phyloP scores from a whole-genome alignment of 139 green algal genomes.

The Coelastrella sp. region DNA sequence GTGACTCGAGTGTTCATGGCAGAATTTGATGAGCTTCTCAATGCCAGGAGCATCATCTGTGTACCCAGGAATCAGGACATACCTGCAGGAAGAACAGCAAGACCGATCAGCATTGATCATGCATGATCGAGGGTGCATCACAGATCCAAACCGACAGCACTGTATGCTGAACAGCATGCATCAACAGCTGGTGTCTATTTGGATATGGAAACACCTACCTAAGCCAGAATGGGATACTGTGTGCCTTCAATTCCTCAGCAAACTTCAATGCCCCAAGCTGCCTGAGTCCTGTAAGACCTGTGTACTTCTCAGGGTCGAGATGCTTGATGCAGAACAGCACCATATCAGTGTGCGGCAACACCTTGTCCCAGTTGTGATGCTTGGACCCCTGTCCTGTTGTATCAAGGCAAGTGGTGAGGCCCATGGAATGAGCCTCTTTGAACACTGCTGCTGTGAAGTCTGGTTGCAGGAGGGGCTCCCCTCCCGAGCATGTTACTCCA shows the following conservation, averaged over 20 bases:
- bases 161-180: background rate
- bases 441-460: constrained; percentile 56
- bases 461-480: constrained; percentile 78
- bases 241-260: constrained; percentile 61
- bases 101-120: too few species aligned
- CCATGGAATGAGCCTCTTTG: constrained; percentile 68
- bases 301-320: constrained; percentile 59
- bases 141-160: too few species aligned
- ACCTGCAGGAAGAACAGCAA: constrained; percentile 11
- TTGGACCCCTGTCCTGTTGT: constrained; percentile 77
- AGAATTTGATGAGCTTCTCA: constrained; percentile 12
- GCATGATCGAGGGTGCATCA: too few species aligned
- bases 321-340: constrained; percentile 81
- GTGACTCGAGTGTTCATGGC: constrained; percentile 24
- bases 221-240: constrained; percentile 67
- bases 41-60: constrained; percentile 25
- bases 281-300: constrained; percentile 54
- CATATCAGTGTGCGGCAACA: constrained; percentile 77
- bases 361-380: constrained; percentile 60
- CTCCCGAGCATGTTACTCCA: constrained; percentile 72
- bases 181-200: background rate
- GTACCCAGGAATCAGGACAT: constrained; percentile 47
- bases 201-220: constrained; percentile 51
- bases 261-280: constrained; percentile 66
- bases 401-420: constrained; percentile 75